Conservation (phyloP, 345 rosid genomes). For the Sisymbrium irio region DNA sequence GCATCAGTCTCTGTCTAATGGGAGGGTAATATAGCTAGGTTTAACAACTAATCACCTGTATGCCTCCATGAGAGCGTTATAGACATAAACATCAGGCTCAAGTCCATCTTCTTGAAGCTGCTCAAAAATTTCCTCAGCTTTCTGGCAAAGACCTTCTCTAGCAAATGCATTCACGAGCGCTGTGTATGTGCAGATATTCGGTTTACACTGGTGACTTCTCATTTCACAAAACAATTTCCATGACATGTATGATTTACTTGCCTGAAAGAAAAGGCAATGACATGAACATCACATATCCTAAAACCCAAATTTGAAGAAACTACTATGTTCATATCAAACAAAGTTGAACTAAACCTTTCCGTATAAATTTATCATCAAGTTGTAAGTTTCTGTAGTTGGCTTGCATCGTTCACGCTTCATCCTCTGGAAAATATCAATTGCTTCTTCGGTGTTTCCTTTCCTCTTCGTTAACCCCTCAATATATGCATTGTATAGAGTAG, state of each 20-base stretch:
- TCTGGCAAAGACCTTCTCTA: constrained; percentile 92
- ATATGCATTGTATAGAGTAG: constrained; percentile 72
- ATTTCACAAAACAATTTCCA: constrained; percentile 75
- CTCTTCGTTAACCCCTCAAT: constrained; percentile 80
- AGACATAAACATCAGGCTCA: constrained; percentile 89
- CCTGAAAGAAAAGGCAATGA: constrained; percentile 42
- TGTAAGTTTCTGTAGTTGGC: constrained; percentile 76
- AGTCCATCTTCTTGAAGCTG: constrained; percentile 80
- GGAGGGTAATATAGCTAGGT: not conserved
- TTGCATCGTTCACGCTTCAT: constrained; percentile 73
- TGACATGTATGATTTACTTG: constrained; percentile 77
- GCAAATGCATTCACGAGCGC: constrained; percentile 90
- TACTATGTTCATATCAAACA: not conserved
- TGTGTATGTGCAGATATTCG: constrained; percentile 86
- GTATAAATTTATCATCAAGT: constrained; percentile 78
- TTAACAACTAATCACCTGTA: constrained; percentile 51
- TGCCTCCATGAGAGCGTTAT: constrained; percentile 93
- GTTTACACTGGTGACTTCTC: constrained; percentile 73
- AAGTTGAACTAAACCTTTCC: constrained; percentile 58
- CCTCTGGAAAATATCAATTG: constrained; percentile 60
- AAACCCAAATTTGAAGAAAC: not conserved
- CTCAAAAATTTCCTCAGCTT: constrained; percentile 92
- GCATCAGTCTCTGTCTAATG: constrained; percentile 12
- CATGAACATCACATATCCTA: constrained; percentile 5
- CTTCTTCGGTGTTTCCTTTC: constrained; percentile 58